Evolutionary conservation across 257 asterid genomes (phyloP).

Genomic region (Buddleja alternifolia): DNA sequence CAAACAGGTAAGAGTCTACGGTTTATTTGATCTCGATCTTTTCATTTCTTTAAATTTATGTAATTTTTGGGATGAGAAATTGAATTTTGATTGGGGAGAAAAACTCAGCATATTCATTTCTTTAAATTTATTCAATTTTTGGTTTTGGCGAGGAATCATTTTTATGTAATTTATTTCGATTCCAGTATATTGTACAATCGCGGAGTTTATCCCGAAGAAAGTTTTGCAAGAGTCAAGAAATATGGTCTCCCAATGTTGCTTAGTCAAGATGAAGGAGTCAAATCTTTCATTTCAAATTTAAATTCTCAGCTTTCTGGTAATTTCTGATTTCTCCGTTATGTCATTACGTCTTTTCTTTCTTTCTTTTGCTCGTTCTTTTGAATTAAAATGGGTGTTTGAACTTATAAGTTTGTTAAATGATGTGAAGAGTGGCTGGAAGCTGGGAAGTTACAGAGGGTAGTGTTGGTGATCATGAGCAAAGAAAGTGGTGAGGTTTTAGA

Average conservation of each 20-base stretch:
- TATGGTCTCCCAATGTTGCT: constrained; percentile 94
- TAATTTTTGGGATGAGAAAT: not conserved
- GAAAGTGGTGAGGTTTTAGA: constrained; percentile 81
- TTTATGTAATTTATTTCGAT: too few relatives aligned
- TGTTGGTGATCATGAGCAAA: constrained; percentile 93
- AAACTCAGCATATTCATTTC: too few relatives aligned
- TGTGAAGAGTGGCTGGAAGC: constrained; percentile 87
- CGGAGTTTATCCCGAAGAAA: constrained; percentile 89
- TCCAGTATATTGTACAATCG: constrained; percentile 82
- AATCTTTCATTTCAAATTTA: constrained; percentile 81
- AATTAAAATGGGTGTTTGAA: too few relatives aligned
- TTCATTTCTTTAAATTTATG: not conserved
- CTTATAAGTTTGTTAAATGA: too few relatives aligned
- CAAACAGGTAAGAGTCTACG: constrained; percentile 63
- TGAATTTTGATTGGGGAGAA: constrained; percentile 26
- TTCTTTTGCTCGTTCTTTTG: too few relatives aligned
- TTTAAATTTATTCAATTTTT: too few relatives aligned
- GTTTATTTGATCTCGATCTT: not conserved
- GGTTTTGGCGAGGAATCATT: too few relatives aligned
- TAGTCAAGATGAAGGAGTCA: constrained; percentile 92
- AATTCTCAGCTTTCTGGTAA: constrained; percentile 91
- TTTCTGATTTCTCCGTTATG: not conserved
- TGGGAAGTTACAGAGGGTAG: constrained; percentile 90
- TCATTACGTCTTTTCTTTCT: not conserved
- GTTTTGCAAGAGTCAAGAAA: constrained; percentile 85